phyloP scores from a whole-genome alignment of 2,329 filamentous ascomycete species.

The Cladosporium phlei region DNA sequence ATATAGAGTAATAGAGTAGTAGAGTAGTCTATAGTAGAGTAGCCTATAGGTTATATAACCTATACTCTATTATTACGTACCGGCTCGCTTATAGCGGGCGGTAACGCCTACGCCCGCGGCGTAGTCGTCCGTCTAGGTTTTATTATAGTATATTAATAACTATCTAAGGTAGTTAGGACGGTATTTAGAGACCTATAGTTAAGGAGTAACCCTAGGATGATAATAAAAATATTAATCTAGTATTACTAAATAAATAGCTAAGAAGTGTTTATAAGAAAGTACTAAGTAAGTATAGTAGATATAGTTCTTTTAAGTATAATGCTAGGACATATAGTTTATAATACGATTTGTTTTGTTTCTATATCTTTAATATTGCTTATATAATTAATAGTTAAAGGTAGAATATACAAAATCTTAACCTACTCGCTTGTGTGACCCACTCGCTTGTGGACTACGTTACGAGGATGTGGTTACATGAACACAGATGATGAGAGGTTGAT shows the following conservation, averaged over 20 bases:
- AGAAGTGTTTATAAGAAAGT: not conserved
- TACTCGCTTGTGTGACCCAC: not conserved
- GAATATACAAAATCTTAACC: not conserved
- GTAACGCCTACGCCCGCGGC: too few species aligned
- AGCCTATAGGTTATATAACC: too few species aligned
- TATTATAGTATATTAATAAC: too few species aligned
- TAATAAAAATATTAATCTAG: not conserved
- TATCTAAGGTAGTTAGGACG: not conserved
- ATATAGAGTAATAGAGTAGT: too few species aligned
- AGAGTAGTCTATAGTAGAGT: too few species aligned
- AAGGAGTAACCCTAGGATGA: not conserved
- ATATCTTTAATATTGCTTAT: not conserved
- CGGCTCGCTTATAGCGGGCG: too few species aligned
- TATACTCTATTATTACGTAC: too few species aligned
- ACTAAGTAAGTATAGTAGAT: not conserved
- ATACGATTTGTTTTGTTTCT: not conserved
- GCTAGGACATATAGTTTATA: not conserved
- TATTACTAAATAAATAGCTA: not conserved
- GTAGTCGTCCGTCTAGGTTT: too few species aligned
- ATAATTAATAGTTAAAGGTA: not conserved
- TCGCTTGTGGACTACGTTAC: constrained; percentile 2
- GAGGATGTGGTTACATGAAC: too few species aligned
- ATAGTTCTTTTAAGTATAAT: not conserved
- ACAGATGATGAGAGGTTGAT: too few species aligned
- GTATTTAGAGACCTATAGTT: not conserved